phyloP scores from a whole-genome alignment of 768 basidiomycete genomes.

The Leccinum aurantiacum region DNA sequence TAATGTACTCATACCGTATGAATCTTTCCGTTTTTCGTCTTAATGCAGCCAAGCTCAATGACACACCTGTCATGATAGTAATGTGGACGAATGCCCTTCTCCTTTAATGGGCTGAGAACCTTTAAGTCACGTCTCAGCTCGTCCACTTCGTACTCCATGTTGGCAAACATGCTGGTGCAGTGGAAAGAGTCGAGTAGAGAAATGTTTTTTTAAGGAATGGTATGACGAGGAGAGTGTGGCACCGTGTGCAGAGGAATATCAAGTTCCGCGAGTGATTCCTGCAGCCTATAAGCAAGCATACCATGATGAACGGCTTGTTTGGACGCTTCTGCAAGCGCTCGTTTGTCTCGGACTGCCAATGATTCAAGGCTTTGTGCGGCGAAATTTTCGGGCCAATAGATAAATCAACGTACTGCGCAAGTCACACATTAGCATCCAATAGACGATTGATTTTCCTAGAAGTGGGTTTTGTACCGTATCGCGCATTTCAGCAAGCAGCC shows the following conservation, averaged over 20 bases:
- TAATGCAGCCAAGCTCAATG: constrained; percentile 71
- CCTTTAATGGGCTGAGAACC: constrained; percentile 53
- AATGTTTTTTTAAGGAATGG: constrained; percentile 59
- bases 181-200: constrained; percentile 50
- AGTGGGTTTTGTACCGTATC: constrained; percentile 31
- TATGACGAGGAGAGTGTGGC: constrained; percentile 54
- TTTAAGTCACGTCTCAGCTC: constrained; percentile 79
- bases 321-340: constrained; percentile 74
- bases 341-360: constrained; percentile 70
- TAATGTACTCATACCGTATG: constrained; percentile 53
- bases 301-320: constrained; percentile 46
- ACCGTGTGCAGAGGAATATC: constrained; percentile 72
- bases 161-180: constrained; percentile 65
- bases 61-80: constrained; percentile 79
- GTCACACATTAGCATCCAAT: constrained; percentile 95
- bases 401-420: constrained; percentile 54
- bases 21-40: constrained; percentile 63
- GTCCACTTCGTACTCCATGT: constrained; percentile 91
- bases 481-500: constrained; percentile 49
- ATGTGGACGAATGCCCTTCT: constrained; percentile 50
- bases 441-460: constrained; percentile 66
- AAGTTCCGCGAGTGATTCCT: constrained; percentile 56
- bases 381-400: background rate
- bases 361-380: background rate
- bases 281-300: constrained; percentile 1